Evolutionary conservation across 768 basidiomycete genomes (phyloP), one percentile per base, ranked within the genome.

Genomic region (Boletus vinaceobasis): DNA sequence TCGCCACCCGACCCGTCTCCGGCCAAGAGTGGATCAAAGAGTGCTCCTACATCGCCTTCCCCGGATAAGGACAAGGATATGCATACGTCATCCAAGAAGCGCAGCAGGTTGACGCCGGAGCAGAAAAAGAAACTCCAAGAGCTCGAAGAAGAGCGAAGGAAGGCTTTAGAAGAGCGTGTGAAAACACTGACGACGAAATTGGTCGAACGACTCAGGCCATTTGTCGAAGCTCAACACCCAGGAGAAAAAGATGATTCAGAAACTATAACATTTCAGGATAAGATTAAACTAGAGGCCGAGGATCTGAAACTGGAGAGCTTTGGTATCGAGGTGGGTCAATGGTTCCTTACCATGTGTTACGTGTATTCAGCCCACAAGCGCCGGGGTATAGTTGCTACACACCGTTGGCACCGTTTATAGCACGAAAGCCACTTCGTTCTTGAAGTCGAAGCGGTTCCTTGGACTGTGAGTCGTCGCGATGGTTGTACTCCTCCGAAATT

Each of bases 231-330:
- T 42, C 85, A 90, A 70, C 75, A 82, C 47, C 93, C 93, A 3
- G 90, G 90, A 11, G 86, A 77, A 3, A 81, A 80, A 67, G 87
- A 83, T 48, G 97, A 98, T 63, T 75, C 86, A 0, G 97, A 98
- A 77, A 93, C 91, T 11, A 72, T 71, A 46, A 77, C 79, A 15
- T 99, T 93, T 65, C 86, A 90, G 70, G 77, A 79, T 49, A 84
- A 79, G 70, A 90, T 96, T 69, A 79, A 73, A 64, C 75, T 81
- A 29, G 97, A 99, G 71, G 92, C 90, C 1, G 93, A 96, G 52
- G 97, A 99, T 74, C 68, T 99, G 62, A 98, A 98, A 75, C 73
- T 98, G 50, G 96, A 99, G 77, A 94, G 91, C 61, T 99, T 99
- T 71, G 97, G 97, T 45, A 86, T 98, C 23, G 96, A 98, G 84